Conservation (phyloP, 2,329 filamentous ascomycete species). For the Apiospora marii region DNA sequence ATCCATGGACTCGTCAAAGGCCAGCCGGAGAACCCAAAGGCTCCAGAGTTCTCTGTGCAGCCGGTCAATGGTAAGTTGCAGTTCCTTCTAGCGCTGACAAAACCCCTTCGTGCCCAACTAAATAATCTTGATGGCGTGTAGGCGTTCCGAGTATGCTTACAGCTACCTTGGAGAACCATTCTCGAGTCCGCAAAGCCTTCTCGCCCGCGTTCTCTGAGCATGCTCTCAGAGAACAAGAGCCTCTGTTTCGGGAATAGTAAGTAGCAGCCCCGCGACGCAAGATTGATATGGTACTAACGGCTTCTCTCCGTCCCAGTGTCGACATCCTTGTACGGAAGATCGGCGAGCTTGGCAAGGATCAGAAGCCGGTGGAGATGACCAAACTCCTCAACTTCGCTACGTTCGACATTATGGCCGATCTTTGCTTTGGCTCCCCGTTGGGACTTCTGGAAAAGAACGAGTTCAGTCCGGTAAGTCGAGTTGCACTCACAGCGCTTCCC, state of each 20-base stretch:
- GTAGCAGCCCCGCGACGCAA: not conserved
- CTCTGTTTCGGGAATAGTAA: conserved; percentile 42
- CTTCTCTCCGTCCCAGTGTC: not conserved
- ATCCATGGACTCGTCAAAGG: conserved; percentile 33
- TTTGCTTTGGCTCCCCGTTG: conserved; percentile 33
- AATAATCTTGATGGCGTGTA: not conserved
- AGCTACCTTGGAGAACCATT: conserved; percentile 30
- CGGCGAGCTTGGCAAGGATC: conserved; percentile 36
- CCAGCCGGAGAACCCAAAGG: conserved; percentile 4
- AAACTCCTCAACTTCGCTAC: conserved; percentile 33
- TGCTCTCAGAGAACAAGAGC: conserved; percentile 32
- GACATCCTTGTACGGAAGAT: conserved; percentile 44
- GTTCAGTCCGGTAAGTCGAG: conserved; percentile 28
- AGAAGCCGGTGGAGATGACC: conserved; percentile 33
- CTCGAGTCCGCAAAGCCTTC: conserved; percentile 32
- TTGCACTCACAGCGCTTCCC: not conserved
- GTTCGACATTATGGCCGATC: conserved; percentile 36
- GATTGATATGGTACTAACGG: not conserved
- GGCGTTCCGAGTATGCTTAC: conserved; percentile 33
- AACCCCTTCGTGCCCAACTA: not conserved
- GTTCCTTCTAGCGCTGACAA: not conserved
- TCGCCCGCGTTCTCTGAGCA: conserved; percentile 35
- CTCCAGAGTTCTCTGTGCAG: conserved; percentile 30
- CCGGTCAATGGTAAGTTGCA: conserved; percentile 31
- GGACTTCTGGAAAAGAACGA: conserved; percentile 32